Evolutionary conservation across 2,329 filamentous ascomycete species (phyloP).

Genomic region (Xylaria polymorpha): DNA sequence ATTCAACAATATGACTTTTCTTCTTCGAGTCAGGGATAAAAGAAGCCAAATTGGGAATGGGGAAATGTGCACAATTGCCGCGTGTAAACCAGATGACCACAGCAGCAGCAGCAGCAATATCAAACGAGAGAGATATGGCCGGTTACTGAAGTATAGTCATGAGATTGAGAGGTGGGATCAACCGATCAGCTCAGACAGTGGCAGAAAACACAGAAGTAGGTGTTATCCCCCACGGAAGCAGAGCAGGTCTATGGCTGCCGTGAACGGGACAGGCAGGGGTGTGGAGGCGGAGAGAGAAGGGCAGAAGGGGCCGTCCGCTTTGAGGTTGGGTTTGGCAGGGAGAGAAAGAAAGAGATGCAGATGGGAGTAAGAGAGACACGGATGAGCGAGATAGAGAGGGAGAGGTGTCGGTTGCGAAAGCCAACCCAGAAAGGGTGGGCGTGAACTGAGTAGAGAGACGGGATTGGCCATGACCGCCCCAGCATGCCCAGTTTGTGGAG

Average conservation of each 20-base stretch:
- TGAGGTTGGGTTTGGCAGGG: slow-evolving; percentile 12
- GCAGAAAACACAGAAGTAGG: slow-evolving; percentile 13
- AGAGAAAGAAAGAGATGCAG: slow-evolving; percentile 12
- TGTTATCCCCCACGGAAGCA: neutral
- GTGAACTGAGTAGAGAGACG: slow-evolving; percentile 34
- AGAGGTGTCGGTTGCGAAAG: slow-evolving; percentile 40
- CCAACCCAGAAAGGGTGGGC: slow-evolving; percentile 33
- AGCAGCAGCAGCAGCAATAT: neutral
- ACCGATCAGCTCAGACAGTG: slow-evolving; percentile 10
- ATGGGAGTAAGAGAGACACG: slow-evolving; percentile 30
- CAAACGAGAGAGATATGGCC: slow-evolving; percentile 15
- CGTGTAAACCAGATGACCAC: slow-evolving; percentile 19
- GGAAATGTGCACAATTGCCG: slow-evolving; percentile 11
- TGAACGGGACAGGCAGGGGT: neutral
- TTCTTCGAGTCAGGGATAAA: slow-evolving; percentile 5
- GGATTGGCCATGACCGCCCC: slow-evolving; percentile 30
- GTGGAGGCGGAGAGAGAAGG: slow-evolving; percentile 13
- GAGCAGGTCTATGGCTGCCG: neutral
- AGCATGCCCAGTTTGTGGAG: slow-evolving; percentile 14
- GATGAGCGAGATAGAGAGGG: slow-evolving; percentile 38
- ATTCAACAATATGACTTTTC: slow-evolving; percentile 5
- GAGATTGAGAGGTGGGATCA: slow-evolving; percentile 3
- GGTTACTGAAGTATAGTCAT: slow-evolving; percentile 23
- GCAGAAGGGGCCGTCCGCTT: slow-evolving; percentile 2
- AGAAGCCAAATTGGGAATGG: slow-evolving; percentile 5